These are phyloP conservation scores for Saururus chinensis DNA, from an alignment of 164 flowering plant genomes.

Conservation along the genomic window DNA sequence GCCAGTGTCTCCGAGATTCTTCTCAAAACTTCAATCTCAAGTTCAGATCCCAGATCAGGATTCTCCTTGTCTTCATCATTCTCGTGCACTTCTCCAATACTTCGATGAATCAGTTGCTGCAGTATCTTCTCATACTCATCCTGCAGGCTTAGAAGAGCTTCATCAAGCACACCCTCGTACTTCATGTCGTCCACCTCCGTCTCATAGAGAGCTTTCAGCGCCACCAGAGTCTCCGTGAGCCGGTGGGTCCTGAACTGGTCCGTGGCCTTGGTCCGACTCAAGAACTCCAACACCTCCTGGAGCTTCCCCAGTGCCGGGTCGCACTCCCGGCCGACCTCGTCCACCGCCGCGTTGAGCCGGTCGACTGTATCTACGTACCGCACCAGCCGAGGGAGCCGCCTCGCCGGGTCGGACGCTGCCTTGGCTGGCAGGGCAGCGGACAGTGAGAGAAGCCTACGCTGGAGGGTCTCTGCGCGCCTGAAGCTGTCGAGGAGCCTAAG, in stretches of 20 bases:
- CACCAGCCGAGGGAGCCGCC: constrained; percentile 26
- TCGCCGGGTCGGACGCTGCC: constrained; percentile 5
- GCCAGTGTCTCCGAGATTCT: constrained; percentile 48
- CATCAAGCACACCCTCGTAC: constrained; percentile 64
- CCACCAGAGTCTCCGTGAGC: constrained; percentile 40
- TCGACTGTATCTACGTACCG: constrained; percentile 44
- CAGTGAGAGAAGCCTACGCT: constrained; percentile 29
- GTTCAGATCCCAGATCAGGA: constrained; percentile 28
- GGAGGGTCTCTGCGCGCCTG: constrained; percentile 43
- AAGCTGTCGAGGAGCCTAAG: constrained; percentile 43
- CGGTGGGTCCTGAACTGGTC: constrained; percentile 38
- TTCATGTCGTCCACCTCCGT: constrained; percentile 54
- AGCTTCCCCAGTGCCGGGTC: constrained; percentile 61
- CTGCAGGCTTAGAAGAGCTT: constrained; percentile 24
- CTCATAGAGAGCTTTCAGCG: constrained; percentile 50
- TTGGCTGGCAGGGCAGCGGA: constrained; percentile 22
- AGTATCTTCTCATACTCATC: constrained; percentile 46
- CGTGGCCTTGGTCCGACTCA: constrained; percentile 67
- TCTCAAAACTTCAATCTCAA: constrained; percentile 38
- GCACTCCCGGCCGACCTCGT: constrained; percentile 28
- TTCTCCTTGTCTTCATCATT: constrained; percentile 1
- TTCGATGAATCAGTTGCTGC: constrained; percentile 35
- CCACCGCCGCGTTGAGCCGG: constrained; percentile 27
- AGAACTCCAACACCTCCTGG: constrained; percentile 69
- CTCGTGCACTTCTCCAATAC: constrained; percentile 14